Base-by-base conservation (phyloP, 2,329 filamentous ascomycete species). In the Diaporthe capsici region DNA sequence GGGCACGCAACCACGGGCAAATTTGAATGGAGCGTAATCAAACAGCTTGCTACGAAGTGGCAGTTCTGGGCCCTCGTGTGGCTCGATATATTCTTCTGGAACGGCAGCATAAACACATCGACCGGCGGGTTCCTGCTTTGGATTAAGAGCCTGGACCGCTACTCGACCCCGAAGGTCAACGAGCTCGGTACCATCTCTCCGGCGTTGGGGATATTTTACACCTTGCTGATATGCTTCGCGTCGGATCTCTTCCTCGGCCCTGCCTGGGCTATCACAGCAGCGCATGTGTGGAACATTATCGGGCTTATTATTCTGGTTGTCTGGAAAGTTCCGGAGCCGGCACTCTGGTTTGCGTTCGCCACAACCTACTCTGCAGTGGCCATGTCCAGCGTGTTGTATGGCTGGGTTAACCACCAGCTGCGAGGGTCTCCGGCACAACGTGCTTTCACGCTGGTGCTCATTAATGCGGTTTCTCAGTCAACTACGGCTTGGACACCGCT, bases 11-110 rank as follows among this genome's bases (percentile, higher is more conserved):
- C 83, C 15, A 80, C 82, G 1, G 84, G 84, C 20, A 84, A 82
- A 61, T 82, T 86, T 74, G 79, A 82, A 7, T 74, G 81, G 15
- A 57, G 78, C 7, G 81, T 80, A 20, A 73, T 86, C 20, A 80
- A 79, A 58, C 76, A 79, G 4, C 82, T 90, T 13, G 75, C 84
- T 2, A 80, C 78, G 7, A 87, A 84, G 51, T 86, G 84, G 78
- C 87, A 86, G 22, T 86, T 91, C 68, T 92, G 87, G 84, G 82
- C 85, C 0, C 81, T 92, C 13, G 81, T 90, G 0, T 76, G 88
- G 1, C 83, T 89, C 42, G 87, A 90, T 63, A 84, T 90, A 7
- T 83, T 92, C 34, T 92, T 92, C 81, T 92, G 88, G 88, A 91
- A 91, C 75, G 84, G 85, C 7, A 81, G 85, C n/a, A 87, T 82